Evolutionary conservation across 2,329 filamentous ascomycete genomes (phyloP).

Genomic region (Huntiella moniliformis): DNA sequence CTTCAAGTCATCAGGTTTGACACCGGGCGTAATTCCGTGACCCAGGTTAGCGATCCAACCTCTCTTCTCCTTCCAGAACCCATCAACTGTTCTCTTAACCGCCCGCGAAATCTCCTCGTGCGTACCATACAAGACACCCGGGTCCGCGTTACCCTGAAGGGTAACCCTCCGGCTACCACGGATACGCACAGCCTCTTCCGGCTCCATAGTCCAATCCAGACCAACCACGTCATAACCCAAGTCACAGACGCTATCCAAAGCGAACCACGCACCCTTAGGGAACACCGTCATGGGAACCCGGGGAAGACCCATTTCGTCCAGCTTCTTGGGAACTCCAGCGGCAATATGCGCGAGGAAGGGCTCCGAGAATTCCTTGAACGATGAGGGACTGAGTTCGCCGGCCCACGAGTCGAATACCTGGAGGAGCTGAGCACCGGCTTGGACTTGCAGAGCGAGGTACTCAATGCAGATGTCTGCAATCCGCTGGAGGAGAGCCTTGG

Average conservation of each 20-base stretch:
- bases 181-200: slow-evolving; percentile 62
- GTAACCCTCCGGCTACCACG: slow-evolving; percentile 57
- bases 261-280: slow-evolving; percentile 94
- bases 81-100: slow-evolving; percentile 71
- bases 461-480: slow-evolving; percentile 91
- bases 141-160: slow-evolving; percentile 90
- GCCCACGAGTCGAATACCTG: slow-evolving; percentile 99
- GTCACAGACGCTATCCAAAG: slow-evolving; percentile 69
- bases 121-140: slow-evolving; percentile 77
- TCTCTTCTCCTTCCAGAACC: slow-evolving; percentile 59
- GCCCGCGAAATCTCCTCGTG: slow-evolving; percentile 62
- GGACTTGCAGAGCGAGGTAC: slow-evolving; percentile 78
- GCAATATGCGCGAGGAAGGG: slow-evolving; percentile 78
- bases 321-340: slow-evolving; percentile 52
- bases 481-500: slow-evolving; percentile 68
- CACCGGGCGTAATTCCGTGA: slow-evolving; percentile 91
- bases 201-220: slow-evolving; percentile 86
- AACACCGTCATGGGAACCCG: slow-evolving; percentile 94
- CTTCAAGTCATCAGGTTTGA: slow-evolving; percentile 80
- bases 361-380: slow-evolving; percentile 69
- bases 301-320: slow-evolving; percentile 57
- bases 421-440: slow-evolving; percentile 82
- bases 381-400: slow-evolving; percentile 68
- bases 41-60: slow-evolving; percentile 96
- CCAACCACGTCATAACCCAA: slow-evolving; percentile 87